Percentiles rank a stretch among this genome's conserved stretches.
phyloP scores from a whole-genome alignment of 805 yeast species.

The Zygoascus flipseniorum region DNA sequence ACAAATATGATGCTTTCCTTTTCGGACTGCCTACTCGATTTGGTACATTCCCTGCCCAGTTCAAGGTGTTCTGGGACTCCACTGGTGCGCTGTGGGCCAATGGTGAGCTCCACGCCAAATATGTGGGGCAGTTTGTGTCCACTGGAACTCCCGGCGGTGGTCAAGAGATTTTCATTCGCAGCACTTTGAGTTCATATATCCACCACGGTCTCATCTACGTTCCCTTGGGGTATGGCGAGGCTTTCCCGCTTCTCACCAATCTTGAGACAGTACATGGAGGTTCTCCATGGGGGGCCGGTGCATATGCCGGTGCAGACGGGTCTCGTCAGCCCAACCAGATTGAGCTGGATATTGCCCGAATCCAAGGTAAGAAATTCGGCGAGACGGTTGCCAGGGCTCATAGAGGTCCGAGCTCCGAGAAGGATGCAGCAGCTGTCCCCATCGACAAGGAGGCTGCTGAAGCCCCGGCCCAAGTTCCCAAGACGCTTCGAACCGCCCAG shows the following conservation, averaged over 20 bases:
- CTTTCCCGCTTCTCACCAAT: constrained; percentile 47
- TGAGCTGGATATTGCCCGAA: constrained; percentile 55
- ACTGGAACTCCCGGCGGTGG: constrained; percentile 76
- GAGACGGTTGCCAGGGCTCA: constrained; percentile 30
- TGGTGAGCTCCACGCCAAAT: constrained; percentile 64
- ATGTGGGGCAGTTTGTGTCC: constrained; percentile 65
- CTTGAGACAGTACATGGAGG: constrained; percentile 71
- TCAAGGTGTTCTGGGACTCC: constrained; percentile 65
- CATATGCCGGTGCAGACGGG: constrained; percentile 70
- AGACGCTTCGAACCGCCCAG: background rate
- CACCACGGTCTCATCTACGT: constrained; percentile 76
- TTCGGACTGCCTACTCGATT: constrained; percentile 78
- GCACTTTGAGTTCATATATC: constrained; percentile 47
- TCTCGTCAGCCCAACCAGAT: constrained; percentile 56
- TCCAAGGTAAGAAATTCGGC: constrained; percentile 63
- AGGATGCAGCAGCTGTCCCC: background rate
- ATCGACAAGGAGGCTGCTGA: background rate
- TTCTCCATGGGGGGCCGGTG: constrained; percentile 84
- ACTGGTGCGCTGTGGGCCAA: constrained; percentile 74
- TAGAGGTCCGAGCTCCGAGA: background rate
- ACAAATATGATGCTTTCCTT: constrained; percentile 60
- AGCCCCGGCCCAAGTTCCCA: background rate
- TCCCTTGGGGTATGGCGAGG: constrained; percentile 56
- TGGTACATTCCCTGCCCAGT: constrained; percentile 70
- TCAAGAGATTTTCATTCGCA: constrained; percentile 60